Base-by-base conservation (phyloP, 495 filamentous ascomycete genomes). In the Neurospora sp. region DNA sequence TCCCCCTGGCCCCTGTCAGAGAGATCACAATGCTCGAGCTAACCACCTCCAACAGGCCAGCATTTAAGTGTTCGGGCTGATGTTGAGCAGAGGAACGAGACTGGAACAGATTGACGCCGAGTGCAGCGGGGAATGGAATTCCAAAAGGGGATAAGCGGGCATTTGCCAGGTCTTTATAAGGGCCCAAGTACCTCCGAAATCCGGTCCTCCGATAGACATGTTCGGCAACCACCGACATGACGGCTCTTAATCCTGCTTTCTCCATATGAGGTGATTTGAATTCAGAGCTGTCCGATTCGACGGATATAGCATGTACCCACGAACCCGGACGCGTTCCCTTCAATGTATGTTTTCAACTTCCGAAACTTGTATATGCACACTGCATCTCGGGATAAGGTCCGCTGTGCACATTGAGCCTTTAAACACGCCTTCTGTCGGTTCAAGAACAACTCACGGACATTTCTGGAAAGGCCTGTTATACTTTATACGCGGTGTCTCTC, bases 51-150 rank as follows among this genome's bases (percentile, higher is more conserved):
- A 44, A 44, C 41, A 44, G 37, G 37, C 37, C 39, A 40, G 4
- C 39, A 12, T 42, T 42, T 16, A 42, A 42, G 41, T 5, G 71
- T 77, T 83, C 83, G 83, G 83, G 83, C 74, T 82, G 83, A 85
- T 84, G 80, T 77, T 83, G 78, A 80, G 81, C 75, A 81, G 80
- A 82, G 74, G 70, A 80, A 77, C 78, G 77, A 78, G 74, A 39
- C 41, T 44, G 14, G 18, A 44, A 8, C 16, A 41, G 40, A 41
- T 41, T 41, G 40, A 44, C 4, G 68, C 18, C 14, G 59, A 70
- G 68, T 0, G 27, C 27, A 31, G 27, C 27, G 27, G 27, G 27
- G 44, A 22, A 22, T 5, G 20, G 46, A 53, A 53, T 53, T 53
- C 46, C 46, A 12, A 53, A 53, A 53, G n/a, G 46, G 46, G 46